Percentiles rank a stretch among this genome's conserved stretches.
Evolutionary conservation across 768 basidiomycete species (phyloP).

Genomic region (Megacollybia marginata): DNA sequence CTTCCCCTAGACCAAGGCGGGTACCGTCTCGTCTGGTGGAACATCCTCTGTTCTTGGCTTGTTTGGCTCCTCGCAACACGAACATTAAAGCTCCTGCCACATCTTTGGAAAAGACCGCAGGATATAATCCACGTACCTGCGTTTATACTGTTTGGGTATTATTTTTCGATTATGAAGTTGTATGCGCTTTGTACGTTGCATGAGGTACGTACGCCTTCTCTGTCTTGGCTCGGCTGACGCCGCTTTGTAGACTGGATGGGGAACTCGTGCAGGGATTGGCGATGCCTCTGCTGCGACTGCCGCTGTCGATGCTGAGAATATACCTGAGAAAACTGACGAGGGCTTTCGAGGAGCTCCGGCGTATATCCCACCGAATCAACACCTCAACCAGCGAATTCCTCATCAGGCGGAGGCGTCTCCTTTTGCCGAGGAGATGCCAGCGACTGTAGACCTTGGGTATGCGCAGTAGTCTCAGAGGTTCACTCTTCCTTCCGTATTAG

Average conservation of each 20-base stretch:
- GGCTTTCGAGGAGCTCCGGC: no score
- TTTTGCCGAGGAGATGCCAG: no score
- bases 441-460: no score
- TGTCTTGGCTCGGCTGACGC: neutral
- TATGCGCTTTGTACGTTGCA: constrained; percentile 88
- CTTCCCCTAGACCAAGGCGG: constrained; percentile 59
- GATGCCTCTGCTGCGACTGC: constrained; percentile 73
- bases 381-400: no score
- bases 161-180: constrained; percentile 94
- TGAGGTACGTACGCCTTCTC: constrained; percentile 46
- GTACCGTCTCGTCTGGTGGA: constrained; percentile 84
- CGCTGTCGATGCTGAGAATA: constrained; percentile 23
- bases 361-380: no score
- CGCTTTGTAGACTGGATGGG: constrained; percentile 78
- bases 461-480: no score
- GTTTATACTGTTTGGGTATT: constrained; percentile 86
- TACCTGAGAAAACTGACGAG: no score
- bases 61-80: constrained; percentile 69
- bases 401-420: no score
- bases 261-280: constrained; percentile 90
- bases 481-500: no score
- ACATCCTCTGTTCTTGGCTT: constrained; percentile 57
- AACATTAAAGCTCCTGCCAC: constrained; percentile 77
- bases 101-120: constrained; percentile 69
- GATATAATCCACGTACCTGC: constrained; percentile 78